Evolutionary conservation across 2,329 filamentous ascomycete species (phyloP).

Genomic region (Alternaria panax): DNA sequence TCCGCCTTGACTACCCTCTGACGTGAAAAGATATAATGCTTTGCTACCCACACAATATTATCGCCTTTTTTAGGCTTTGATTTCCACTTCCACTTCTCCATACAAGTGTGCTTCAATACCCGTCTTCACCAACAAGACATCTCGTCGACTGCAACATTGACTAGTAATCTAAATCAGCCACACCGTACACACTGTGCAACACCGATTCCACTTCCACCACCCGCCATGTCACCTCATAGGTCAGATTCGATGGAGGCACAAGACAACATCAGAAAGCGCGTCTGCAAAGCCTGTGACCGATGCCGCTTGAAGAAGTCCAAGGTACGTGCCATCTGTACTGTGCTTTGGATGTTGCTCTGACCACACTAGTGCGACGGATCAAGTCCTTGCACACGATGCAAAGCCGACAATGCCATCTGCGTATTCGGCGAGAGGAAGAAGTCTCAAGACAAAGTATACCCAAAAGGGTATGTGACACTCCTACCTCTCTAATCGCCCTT

Average conservation of each 20-base stretch:
- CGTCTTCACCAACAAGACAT: constrained; percentile 11
- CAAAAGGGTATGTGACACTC: constrained; percentile 63
- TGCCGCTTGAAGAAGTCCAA: constrained; percentile 73
- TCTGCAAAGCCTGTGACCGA: constrained; percentile 72
- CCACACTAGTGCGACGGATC: constrained; percentile 64
- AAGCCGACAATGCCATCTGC: constrained; percentile 69
- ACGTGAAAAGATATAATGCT: constrained; percentile 51
- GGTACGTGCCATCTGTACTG: constrained; percentile 48
- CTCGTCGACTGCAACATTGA: constrained; percentile 12
- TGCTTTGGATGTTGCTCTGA: constrained; percentile 13
- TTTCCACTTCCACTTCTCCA: constrained; percentile 28
- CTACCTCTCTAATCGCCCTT: background rate
- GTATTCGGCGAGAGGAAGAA: constrained; percentile 72
- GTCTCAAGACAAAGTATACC: constrained; percentile 71
- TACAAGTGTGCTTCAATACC: constrained; percentile 8
- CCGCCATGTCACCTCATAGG: constrained; percentile 45
- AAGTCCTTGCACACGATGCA: constrained; percentile 67
- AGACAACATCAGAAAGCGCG: constrained; percentile 64
- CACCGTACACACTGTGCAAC: background rate
- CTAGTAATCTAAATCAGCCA: background rate
- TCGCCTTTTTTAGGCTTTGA: constrained; percentile 38
- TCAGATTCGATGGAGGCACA: constrained; percentile 52
- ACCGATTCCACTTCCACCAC: constrained; percentile 1
- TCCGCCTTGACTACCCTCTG: constrained; percentile 48
- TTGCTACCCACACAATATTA: constrained; percentile 41